Evolutionary conservation across 768 basidiomycete genomes (phyloP), one percentile per base, ranked within the genome.

Genomic region (Collybiopsis luxurians): DNA sequence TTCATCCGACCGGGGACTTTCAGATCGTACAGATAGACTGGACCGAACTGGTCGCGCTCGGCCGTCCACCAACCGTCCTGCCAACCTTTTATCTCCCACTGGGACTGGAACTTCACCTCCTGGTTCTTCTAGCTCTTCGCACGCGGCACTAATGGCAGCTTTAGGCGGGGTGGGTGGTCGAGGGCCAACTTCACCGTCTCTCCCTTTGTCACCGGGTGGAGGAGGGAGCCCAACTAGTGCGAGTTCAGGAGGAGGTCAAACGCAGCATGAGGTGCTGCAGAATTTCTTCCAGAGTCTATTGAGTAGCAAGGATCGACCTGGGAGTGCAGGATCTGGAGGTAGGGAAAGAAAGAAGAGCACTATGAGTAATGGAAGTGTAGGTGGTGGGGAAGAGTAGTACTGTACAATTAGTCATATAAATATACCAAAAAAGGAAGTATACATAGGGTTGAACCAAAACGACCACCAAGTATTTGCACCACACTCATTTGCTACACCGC

Each of bases 231-330:
- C 80, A 27, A 23, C 31, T 21, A 70, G 75, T 10, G 77, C 72
- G 9, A 82, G 79, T 36, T 34, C 48, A 13, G 48, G 48, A 19
- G 21, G 21, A 19, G 38, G 36, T n/a, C 87, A 83, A 71, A 81
- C 81, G 38, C 88, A 91, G 57, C 90, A 92, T 65, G 89, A 92
- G 67, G 89, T 92, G 17, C 68, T 94, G 60, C 89, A 92, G 63
- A 88, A 88, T 67, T 94, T 94, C 78, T 94, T 94, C 83, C 83
- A 91, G 70, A 89, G 86, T 57, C 68, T 93, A 66, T 70, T 94
- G 60, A 87, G 80, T 61, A 83, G 83, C 39, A 89, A 86, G 69
- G 87, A 87, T 59, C 79, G 86, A 4, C 63, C 69, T 0, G 71
- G 69, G 4, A 66, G 56, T 28, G 27, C 60, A 2, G 60, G 60